Evolutionary conservation across 2,329 filamentous ascomycete genomes (phyloP).

Genomic region (Colletotrichum sp.): DNA sequence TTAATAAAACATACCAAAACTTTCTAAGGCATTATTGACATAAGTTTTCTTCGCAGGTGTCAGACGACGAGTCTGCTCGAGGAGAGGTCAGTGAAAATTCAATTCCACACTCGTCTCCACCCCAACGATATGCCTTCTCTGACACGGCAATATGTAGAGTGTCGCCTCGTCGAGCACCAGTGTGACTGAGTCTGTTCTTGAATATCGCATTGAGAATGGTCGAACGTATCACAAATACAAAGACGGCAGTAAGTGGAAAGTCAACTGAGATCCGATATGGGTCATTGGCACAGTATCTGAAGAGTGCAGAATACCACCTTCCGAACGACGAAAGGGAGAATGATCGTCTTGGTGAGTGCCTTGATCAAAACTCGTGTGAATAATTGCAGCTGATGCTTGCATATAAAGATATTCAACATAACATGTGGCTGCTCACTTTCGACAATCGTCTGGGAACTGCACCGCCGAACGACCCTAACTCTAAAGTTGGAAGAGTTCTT

Average conservation of each 20-base stretch:
- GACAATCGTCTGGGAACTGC: constrained; percentile 27
- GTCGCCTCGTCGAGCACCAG: not conserved
- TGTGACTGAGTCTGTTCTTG: not conserved
- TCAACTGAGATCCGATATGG: not conserved
- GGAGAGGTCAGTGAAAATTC: not conserved
- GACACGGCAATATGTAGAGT: not conserved
- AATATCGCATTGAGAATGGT: constrained; percentile 1
- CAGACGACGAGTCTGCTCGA: not conserved
- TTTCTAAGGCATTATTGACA: not conserved
- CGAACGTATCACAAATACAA: constrained; percentile 24
- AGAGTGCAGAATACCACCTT: constrained; percentile 24
- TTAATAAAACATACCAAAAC: not conserved
- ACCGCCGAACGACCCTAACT: constrained; percentile 11
- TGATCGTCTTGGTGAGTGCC: constrained; percentile 21
- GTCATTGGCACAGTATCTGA: not conserved
- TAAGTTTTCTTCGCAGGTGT: not conserved
- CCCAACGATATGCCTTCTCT: not conserved
- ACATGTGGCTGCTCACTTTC: constrained; percentile 28
- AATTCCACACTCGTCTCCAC: not conserved
- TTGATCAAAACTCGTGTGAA: not conserved
- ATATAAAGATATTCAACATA: constrained; percentile 29
- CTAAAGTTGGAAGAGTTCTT: constrained; percentile 30
- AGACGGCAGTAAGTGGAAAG: not conserved
- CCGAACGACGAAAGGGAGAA: constrained; percentile 30
- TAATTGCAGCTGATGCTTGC: not conserved